Conservation (phyloP, 2,329 filamentous ascomycete species). For the Pseudonectria foliicola region DNA sequence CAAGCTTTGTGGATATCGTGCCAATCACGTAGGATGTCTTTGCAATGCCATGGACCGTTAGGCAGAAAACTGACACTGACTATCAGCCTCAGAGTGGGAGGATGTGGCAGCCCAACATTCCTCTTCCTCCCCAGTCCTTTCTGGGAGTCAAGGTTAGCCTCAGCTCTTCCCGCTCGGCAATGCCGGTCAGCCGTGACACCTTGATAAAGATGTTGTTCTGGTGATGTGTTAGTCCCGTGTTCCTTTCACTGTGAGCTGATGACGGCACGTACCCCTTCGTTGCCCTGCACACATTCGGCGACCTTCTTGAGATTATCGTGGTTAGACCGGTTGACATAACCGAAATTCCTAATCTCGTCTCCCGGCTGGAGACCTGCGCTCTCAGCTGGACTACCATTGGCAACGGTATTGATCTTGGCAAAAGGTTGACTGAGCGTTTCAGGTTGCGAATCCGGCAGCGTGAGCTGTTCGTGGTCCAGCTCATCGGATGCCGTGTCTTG, state of each 20-base stretch:
- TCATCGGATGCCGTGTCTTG: constrained; percentile 17
- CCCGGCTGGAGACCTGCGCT: constrained; percentile 72
- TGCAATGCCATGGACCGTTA: not conserved
- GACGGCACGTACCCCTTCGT: constrained; percentile 66
- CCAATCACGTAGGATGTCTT: not conserved
- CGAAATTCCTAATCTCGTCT: constrained; percentile 80
- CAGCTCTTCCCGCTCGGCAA: constrained; percentile 46
- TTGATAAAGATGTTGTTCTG: constrained; percentile 67
- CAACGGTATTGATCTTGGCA: constrained; percentile 83
- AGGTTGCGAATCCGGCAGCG: constrained; percentile 24
- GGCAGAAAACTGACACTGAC: not conserved
- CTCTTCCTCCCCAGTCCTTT: constrained; percentile 82
- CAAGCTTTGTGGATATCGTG: no score
- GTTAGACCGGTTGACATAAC: constrained; percentile 74
- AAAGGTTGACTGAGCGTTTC: constrained; percentile 44
- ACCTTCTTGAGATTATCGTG: constrained; percentile 81
- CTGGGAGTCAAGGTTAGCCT: constrained; percentile 68
- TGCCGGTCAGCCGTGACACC: constrained; percentile 43
- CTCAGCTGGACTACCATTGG: constrained; percentile 71
- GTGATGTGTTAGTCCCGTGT: constrained; percentile 17
- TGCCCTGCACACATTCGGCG: constrained; percentile 82
- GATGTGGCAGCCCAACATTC: constrained; percentile 84
- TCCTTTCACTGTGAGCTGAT: not conserved
- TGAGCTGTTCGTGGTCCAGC: constrained; percentile 21
- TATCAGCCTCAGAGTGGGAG: constrained; percentile 56